phyloP scores from a whole-genome alignment of 257 asterid genomes.

The Solanum acaule region DNA sequence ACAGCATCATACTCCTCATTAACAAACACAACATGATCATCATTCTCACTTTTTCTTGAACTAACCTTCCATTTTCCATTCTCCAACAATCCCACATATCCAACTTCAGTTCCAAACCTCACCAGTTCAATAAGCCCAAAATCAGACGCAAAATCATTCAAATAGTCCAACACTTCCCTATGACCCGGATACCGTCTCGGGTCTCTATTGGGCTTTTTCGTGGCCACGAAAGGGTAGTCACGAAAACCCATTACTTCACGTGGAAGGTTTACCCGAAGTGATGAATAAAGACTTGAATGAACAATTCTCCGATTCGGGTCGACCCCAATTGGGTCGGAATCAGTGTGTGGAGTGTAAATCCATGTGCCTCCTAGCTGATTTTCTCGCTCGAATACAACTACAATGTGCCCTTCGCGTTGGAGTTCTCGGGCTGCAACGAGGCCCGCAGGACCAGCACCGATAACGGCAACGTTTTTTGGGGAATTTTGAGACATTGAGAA shows the following conservation, averaged over 20 bases:
- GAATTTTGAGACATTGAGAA: slow-evolving; percentile 17
- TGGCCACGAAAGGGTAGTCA: slow-evolving; percentile 51
- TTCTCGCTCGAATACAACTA: slow-evolving; percentile 68
- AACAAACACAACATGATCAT: neutral
- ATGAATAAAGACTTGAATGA: slow-evolving; percentile 75
- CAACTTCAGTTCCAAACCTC: slow-evolving; percentile 64
- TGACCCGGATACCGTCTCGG: slow-evolving; percentile 80
- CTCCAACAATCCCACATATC: slow-evolving; percentile 36
- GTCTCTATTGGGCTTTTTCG: slow-evolving; percentile 40
- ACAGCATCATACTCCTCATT: slow-evolving; percentile 63
- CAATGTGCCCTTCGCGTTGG: slow-evolving; percentile 67
- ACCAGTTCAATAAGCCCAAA: slow-evolving; percentile 57
- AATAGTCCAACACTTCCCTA: slow-evolving; percentile 57
- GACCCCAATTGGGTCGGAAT: slow-evolving; percentile 54
- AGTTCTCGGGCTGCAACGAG: slow-evolving; percentile 76
- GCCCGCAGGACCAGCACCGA: slow-evolving; percentile 92
- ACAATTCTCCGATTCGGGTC: slow-evolving; percentile 43
- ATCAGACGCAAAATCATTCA: slow-evolving; percentile 56
- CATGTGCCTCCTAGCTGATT: slow-evolving; percentile 69
- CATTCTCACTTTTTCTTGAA: slow-evolving; percentile 14
- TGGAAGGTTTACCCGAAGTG: slow-evolving; percentile 81
- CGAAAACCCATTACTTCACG: slow-evolving; percentile 82
- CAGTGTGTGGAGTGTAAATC: slow-evolving; percentile 57
- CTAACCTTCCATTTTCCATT: slow-evolving; percentile 57
- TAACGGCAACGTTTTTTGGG: slow-evolving; percentile 63